These are phyloP conservation scores for Hyphodiscus sp. DNA, from an alignment of 2,329 filamentous ascomycete species.

Conservation along the genomic window DNA sequence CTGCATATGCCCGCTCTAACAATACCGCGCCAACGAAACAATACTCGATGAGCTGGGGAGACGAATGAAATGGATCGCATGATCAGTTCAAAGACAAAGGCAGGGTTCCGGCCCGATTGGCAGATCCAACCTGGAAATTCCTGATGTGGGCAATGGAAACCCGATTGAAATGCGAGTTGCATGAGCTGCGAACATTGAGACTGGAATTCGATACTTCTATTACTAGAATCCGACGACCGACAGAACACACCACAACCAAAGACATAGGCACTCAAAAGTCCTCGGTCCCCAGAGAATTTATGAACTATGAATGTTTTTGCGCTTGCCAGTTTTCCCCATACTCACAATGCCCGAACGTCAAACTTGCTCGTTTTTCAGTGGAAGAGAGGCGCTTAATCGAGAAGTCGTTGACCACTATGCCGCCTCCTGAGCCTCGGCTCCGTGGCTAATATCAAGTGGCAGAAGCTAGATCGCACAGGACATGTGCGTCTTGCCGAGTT, in stretches of 20 bases:
- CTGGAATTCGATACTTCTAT: background rate
- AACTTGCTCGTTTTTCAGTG: background rate
- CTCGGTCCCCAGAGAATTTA: background rate
- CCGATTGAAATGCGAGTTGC: constrained; percentile 1
- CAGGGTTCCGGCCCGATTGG: constrained; percentile 21
- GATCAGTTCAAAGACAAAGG: constrained; percentile 5
- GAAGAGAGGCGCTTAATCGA: background rate
- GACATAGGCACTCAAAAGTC: too few relatives aligned
- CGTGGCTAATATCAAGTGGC: background rate
- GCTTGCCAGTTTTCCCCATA: background rate
- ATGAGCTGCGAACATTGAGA: background rate
- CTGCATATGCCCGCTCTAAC: background rate
- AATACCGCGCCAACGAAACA: background rate
- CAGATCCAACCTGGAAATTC: constrained; percentile 7
- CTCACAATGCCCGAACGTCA: too few relatives aligned
- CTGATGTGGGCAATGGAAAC: constrained; percentile 3
- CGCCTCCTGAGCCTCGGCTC: constrained; percentile 4
- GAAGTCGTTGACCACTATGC: too few relatives aligned
- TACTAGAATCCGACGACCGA: too few relatives aligned
- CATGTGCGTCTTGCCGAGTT: background rate
- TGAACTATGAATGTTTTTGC: background rate
- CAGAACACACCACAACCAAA: too few relatives aligned
- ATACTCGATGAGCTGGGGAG: background rate
- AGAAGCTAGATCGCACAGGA: background rate
- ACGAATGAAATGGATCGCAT: constrained; percentile 2